Base-by-base conservation (phyloP, 2,329 filamentous ascomycete species). In the Botrytis fragariae region DNA sequence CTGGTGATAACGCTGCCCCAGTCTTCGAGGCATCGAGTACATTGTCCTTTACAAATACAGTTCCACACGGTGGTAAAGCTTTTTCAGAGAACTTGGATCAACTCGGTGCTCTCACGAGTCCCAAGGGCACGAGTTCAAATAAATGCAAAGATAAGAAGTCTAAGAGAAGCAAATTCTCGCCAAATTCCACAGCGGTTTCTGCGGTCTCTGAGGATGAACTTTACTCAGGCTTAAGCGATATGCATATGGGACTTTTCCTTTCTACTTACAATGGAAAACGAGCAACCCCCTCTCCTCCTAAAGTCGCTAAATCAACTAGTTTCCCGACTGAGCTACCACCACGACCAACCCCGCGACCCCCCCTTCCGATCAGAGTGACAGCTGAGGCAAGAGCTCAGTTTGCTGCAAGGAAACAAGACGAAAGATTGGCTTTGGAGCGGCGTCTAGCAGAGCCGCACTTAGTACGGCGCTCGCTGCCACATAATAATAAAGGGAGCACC, bases 201-300 rank as follows among this genome's bases (percentile, higher is more conserved):
- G 65, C 65, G 5, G 22, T 69, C 3, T 69, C 65, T 10, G 65
- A 69, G 6, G 54, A 69, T 35, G 25, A 42, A n/a, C 37, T 69
- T 29, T 69, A 69, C 65, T 57, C 65, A 1, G 65, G 65, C 9
- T 57, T 69, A 57, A 69, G 51, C n/a, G 65, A 69, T 32, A 57
- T 57, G 51, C 65, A 69, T 5, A 42, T 39, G 10, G 65, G 65
- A 16, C 45, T 69, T 4, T 69, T 57, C 14, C 35, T 69, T 37
- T 57, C 48, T 29, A 69, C 48, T 20, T 69, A 69, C 4, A 69
- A 69, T 25, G 65, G 65, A 8, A n/a, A 35, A 25, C 48, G 35
- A 25, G 48, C 25, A 1, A 42, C 59, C 29, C 22, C 6, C 5
- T 39, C 42, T 39, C 42, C 32, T 22, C 5, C 59, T 29, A 48